Evolutionary conservation across 768 basidiomycete genomes (phyloP), one percentile per base, ranked within the genome.

Genomic region (Brasilioporus rufonigricans): DNA sequence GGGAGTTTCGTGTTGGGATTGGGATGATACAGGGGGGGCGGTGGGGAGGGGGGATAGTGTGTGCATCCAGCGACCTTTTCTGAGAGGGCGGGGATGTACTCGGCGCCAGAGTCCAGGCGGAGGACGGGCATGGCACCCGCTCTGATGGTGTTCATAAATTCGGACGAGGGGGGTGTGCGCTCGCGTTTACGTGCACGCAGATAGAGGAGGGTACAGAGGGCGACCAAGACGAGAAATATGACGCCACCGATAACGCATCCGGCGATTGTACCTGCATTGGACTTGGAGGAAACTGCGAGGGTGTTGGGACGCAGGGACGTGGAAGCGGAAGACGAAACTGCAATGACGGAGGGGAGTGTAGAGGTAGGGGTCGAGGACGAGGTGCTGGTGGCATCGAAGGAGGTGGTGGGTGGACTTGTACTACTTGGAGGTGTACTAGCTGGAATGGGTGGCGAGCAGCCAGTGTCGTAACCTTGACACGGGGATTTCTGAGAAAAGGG

Each of bases 151-250:
- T 69, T 65, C 39, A 81, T 67, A 65, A 86, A 86, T 58, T 85
- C 84, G 18, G 82, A 75, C 16, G 84, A 84, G 4, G 86, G 86
- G 1, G 83, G 75, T n/a, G 71, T 74, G 48, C 72, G 76, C 24
- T 64, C 73, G 39, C 73, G 73, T 19, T 51, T 53, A 21, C 77
- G 77, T 18, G 75, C 72, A 39, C 77, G 79, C 14, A 76, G 61
- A 57, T 77, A 64, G 44, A 80, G 36, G 45, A 83, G 55, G n/a
- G 72, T 31, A 31, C 61, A 71, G 9, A 76, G 49, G 7, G 65
- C 44, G 16, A 76, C 32, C 44, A 80, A 59, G 11, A 69, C 56
- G 52, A 81, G 56, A 40, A 79, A 56, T 10, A 76, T 55, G 32
- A 81, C 65, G 29, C 73, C 76, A n/a, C 81, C 84, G 18, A 86